Conservation (phyloP, 495 filamentous ascomycete species). For the Tuber umbilicatum region DNA sequence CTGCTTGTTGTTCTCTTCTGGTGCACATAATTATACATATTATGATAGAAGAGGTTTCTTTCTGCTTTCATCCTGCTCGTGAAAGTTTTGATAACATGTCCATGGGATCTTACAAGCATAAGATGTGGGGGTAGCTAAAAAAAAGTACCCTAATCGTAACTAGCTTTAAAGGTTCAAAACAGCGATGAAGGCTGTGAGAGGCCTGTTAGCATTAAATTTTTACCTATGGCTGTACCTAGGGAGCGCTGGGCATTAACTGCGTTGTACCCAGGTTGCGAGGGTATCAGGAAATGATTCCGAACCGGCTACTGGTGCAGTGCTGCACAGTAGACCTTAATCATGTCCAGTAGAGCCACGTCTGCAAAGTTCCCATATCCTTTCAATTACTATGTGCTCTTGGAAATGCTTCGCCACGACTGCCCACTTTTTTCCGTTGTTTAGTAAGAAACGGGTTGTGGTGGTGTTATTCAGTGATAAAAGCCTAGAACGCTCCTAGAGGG, state of each 20-base stretch:
- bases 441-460: not conserved
- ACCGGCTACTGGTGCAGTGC: not conserved
- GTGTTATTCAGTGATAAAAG: too few species aligned
- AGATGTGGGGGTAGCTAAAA: not conserved
- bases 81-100: not conserved
- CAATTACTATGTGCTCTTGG: not conserved
- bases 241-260: not conserved
- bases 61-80: not conserved
- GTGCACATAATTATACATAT: not conserved
- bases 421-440: not conserved
- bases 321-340: not conserved
- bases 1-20: constrained; percentile 2
- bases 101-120: not conserved
- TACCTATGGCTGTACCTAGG: not conserved
- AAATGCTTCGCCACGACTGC: not conserved
- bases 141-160: not conserved
- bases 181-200: not conserved
- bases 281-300: not conserved
- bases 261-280: not conserved
- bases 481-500: not conserved
- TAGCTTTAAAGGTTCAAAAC: not conserved
- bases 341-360: not conserved
- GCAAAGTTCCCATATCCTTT: not conserved
- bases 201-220: not conserved
- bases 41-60: not conserved